A percentile compares a stretch with the other conserved stretches of the same genome.
Conservation (phyloP, 352 stramenopile species). For the Pythium graminicola region DNA sequence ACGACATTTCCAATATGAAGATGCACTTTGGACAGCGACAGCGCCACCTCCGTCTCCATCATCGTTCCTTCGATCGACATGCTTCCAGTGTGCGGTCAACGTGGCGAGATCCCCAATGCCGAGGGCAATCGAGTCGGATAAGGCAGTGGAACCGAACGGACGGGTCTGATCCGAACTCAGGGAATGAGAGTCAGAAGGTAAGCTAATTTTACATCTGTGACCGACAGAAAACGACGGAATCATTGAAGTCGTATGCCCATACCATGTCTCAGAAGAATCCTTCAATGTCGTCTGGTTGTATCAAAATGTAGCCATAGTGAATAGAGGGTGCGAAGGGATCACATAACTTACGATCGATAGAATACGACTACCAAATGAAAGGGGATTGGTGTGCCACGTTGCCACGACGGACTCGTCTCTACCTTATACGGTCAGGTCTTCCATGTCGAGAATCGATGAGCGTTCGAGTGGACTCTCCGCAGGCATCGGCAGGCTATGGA, state of each 20-base stretch:
- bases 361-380: neutral
- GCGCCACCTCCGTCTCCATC: slow-evolving; percentile 10
- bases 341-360: slow-evolving; percentile 18
- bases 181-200: slow-evolving; percentile 5
- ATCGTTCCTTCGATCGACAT: too few relatives aligned
- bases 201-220: slow-evolving; percentile 13
- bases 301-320: neutral
- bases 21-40: slow-evolving; percentile 40
- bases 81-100: too few relatives aligned
- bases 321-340: neutral
- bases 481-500: slow-evolving; percentile 15
- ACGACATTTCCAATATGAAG: slow-evolving; percentile 52
- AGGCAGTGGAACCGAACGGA: neutral
- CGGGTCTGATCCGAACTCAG: slow-evolving; percentile 8
- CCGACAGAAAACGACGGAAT: neutral
- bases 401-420: neutral
- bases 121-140: too few relatives aligned
- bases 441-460: slow-evolving; percentile 38
- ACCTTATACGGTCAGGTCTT: slow-evolving; percentile 42
- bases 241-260: too few relatives aligned
- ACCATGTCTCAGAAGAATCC: slow-evolving; percentile 7
- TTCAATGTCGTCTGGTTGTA: slow-evolving; percentile 15
- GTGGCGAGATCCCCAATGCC: neutral
- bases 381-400: neutral
- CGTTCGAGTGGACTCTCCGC: slow-evolving; percentile 31